phyloP scores from a whole-genome alignment of 495 filamentous ascomycete genomes.

The Xylaria cubensis region DNA sequence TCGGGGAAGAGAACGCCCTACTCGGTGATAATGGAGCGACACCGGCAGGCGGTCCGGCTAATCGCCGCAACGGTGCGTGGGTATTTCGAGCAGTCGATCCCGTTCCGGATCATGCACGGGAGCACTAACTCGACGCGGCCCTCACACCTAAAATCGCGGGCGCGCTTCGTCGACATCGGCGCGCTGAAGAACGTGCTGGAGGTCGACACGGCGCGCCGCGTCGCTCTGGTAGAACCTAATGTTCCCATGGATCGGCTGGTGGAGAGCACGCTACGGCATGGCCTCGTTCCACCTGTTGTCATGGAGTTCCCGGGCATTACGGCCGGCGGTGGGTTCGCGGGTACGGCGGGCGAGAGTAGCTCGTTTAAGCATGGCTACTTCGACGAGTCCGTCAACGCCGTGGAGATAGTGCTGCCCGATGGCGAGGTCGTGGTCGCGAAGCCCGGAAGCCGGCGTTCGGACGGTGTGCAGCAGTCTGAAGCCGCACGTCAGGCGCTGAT shows the following conservation, averaged over 20 bases:
- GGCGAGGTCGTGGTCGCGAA: slow-evolving; percentile 55
- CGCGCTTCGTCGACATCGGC: slow-evolving; percentile 51
- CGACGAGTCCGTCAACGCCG: slow-evolving; percentile 56
- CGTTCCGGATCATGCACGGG: slow-evolving; percentile 80
- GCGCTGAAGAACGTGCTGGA: slow-evolving; percentile 43
- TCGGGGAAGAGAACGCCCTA: neutral
- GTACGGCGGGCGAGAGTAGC: slow-evolving; percentile 65
- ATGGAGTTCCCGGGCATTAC: slow-evolving; percentile 73
- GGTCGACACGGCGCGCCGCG: slow-evolving; percentile 47
- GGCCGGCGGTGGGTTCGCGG: slow-evolving; percentile 66
- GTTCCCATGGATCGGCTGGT: slow-evolving; percentile 70
- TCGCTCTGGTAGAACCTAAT: slow-evolving; percentile 67
- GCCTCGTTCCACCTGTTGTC: slow-evolving; percentile 62
- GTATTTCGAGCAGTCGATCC: slow-evolving; percentile 63
- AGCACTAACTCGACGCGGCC: slow-evolving; percentile 76
- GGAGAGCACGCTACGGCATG: slow-evolving; percentile 56
- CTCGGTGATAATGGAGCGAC: slow-evolving; percentile 49
- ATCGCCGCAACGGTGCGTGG: slow-evolving; percentile 58
- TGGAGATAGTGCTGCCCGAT: slow-evolving; percentile 67
- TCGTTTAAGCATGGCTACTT: slow-evolving; percentile 67
- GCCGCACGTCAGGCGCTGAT: slow-evolving; percentile 26
- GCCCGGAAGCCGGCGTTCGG: slow-evolving; percentile 24
- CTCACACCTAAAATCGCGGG: slow-evolving; percentile 36
- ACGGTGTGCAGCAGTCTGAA: slow-evolving; percentile 44
- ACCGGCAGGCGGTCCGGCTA: slow-evolving; percentile 51